These are phyloP conservation scores for Pigoraptor vietnamica DNA, from an alignment of 78 protist species.

Conservation along the genomic window DNA sequence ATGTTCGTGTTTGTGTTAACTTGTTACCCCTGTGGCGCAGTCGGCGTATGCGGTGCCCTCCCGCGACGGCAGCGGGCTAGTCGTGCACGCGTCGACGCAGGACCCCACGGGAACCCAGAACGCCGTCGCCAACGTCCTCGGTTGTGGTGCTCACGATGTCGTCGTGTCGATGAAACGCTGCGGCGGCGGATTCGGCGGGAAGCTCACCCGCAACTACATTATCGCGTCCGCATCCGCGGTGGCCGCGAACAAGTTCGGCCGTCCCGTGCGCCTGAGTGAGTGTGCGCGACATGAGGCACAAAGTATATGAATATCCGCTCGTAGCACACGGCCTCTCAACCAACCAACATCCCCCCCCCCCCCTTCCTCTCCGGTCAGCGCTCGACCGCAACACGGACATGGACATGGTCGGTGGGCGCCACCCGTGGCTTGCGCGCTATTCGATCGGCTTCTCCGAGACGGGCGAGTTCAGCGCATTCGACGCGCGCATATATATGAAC, in stretches of 20 bases:
- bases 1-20: no score
- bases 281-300: no score
- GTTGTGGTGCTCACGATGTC: constrained; percentile 10
- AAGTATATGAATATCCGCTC: no score
- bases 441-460: constrained; percentile 26
- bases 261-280: not conserved
- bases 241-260: constrained; percentile 29
- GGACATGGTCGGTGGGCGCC: constrained; percentile 27
- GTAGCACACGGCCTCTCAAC: no score
- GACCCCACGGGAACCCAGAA: not conserved
- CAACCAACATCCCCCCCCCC: not conserved
- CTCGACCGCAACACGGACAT: constrained; percentile 32
- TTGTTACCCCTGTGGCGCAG: not conserved
- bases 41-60: not conserved
- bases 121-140: not conserved
- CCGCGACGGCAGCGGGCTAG: constrained; percentile 23
- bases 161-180: constrained; percentile 18
- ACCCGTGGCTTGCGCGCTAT: constrained; percentile 7
- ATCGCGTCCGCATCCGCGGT: constrained; percentile 47
- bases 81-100: not conserved
- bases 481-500: not conserved
- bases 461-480: constrained; percentile 22
- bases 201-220: constrained; percentile 19
- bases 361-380: constrained; percentile 1
- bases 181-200: constrained; percentile 79